Evolutionary conservation across 192 early-diverging fungal species (phyloP), one percentile per base, ranked within the genome.

Genomic region (Mortierella antarctica): DNA sequence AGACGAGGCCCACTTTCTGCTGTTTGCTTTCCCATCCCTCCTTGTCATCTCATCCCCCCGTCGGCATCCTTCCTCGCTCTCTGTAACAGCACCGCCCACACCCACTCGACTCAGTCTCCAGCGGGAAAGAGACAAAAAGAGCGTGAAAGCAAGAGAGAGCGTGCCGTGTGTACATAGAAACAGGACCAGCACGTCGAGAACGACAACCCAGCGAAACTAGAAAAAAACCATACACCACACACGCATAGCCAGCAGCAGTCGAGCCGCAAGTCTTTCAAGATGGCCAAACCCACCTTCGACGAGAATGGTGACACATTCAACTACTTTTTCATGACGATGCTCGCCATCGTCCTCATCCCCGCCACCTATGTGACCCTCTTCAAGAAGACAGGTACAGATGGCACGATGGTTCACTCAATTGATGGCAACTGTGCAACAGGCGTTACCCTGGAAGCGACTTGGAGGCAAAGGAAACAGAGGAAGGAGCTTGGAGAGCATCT

Each of bases 271-370:
- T 31, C 31, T 31, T 31, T 31, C 31, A 67, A 20, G 40, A 80
- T 80, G 77, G 77, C 77, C n/a, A 80, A 95, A 79, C 98, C 98
- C 88, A 91, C 87, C 58, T 99, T 98, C 80, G 97, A 99, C 85
- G 95, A 96, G 82, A 88, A 91, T 72, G 97, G 97, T 40, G 92
- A 94, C 69, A 95, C 93, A 71, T 99, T 98, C 88, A 92, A 93
- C 85, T 97, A 95, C 88, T 99, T 96, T 85, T 85, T 97, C 39
- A 72, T 97, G 67, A 92, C 97, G 3, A 82, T 97, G 58, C 88
- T 98, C 62, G 87, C 89, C 41, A 82, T 99, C 39, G 87, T 94
- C 55, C 88, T 98, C 57, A 82, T 97, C 42, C 97, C 97, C 3
- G 76, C 87, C 40, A 96, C 95, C 13, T 60, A 89, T 63, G 84